A percentile compares a stretch with the other conserved stretches of the same genome.
These are phyloP conservation scores for Aspergillus fischeri DNA, from an alignment of 2,329 filamentous ascomycete species.

Conservation along the genomic window DNA sequence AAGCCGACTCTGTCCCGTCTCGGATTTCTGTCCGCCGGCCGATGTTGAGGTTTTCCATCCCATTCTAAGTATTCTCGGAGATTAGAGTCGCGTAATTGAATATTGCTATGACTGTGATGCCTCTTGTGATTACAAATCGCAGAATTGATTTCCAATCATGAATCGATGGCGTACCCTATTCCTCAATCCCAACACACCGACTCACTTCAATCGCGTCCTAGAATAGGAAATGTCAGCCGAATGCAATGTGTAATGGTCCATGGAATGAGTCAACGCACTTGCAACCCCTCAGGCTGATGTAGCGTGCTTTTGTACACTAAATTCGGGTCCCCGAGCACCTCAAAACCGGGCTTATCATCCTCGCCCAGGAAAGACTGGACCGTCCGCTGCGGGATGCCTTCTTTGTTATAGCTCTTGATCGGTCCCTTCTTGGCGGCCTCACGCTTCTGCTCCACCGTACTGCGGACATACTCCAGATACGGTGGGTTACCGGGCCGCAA, in stretches of 20 bases:
- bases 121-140: not conserved
- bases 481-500: slow-evolving; percentile 42
- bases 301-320: slow-evolving; percentile 60
- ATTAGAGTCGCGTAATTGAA: not conserved
- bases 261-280: slow-evolving; percentile 15
- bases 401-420: slow-evolving; percentile 13
- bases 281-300: slow-evolving; percentile 24
- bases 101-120: not conserved
- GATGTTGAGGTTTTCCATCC: slow-evolving; percentile 1
- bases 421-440: slow-evolving; percentile 31
- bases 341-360: slow-evolving; percentile 24
- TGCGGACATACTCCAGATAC: slow-evolving; percentile 62
- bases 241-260: not conserved
- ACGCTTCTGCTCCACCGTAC: slow-evolving; percentile 59
- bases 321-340: slow-evolving; percentile 55
- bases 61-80: not conserved
- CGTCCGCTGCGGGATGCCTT: slow-evolving; percentile 18
- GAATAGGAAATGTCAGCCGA: slow-evolving; percentile 1
- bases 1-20: slow-evolving; percentile 50
- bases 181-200: slow-evolving; percentile 26
- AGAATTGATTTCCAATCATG: slow-evolving; percentile 9
- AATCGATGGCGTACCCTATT: slow-evolving; percentile 7
- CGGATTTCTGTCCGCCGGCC: slow-evolving; percentile 8
- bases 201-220: slow-evolving; percentile 32
- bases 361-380: slow-evolving; percentile 22